Percentiles rank a stretch among this genome's conserved stretches.
Evolutionary conservation across 371 early-diverging fungal species (phyloP).

Genomic region (Mortierella sp.): DNA sequence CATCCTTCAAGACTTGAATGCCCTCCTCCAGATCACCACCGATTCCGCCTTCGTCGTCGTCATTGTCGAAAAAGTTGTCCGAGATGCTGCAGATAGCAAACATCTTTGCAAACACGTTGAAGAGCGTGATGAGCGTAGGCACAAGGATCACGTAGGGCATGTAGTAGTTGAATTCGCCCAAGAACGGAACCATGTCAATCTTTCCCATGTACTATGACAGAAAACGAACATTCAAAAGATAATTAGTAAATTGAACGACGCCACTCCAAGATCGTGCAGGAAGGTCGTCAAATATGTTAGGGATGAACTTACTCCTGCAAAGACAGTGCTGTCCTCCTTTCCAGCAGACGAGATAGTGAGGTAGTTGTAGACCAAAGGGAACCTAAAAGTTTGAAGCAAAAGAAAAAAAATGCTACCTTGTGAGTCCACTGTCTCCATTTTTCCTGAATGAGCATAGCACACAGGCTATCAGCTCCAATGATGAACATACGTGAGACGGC

Average conservation of each 20-base stretch:
- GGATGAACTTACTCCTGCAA: conserved; percentile 29
- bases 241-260: conserved; percentile 28
- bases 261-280: not conserved
- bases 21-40: conserved; percentile 59
- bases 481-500: conserved; percentile 77
- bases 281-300: conserved; percentile 6
- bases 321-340: conserved; percentile 54
- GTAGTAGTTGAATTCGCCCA: conserved; percentile 92
- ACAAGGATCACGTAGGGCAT: conserved; percentile 88
- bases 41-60: conserved; percentile 59
- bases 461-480: not conserved
- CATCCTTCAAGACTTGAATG: conserved; percentile 47
- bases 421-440: not conserved
- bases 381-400: conserved; percentile 56
- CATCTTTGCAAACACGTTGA: conserved; percentile 86
- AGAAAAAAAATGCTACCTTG: not conserved
- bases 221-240: not conserved
- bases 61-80: conserved; percentile 70
- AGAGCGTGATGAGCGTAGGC: conserved; percentile 78
- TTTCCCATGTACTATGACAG: conserved; percentile 81
- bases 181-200: conserved; percentile 89
- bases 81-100: conserved; percentile 75
- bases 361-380: conserved; percentile 96
- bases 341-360: conserved; percentile 78
- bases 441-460: not conserved